phyloP scores from a whole-genome alignment of 2,329 filamentous ascomycete species.

The Trichoderma lentiforme region DNA sequence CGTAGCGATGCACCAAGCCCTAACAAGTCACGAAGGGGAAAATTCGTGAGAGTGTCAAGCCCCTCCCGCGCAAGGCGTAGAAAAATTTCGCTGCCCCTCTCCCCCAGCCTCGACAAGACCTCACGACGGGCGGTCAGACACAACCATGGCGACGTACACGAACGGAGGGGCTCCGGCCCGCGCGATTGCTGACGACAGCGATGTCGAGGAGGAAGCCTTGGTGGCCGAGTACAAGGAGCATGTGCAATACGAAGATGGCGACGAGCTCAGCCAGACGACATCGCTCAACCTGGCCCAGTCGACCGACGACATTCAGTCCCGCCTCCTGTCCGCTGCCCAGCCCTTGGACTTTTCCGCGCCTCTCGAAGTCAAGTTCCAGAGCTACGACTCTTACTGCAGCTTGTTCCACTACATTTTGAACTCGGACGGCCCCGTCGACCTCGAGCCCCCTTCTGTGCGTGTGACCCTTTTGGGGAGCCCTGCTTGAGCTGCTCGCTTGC shows the following conservation, averaged over 20 bases:
- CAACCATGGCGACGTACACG: constrained; percentile 58
- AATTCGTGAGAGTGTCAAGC: constrained; percentile 30
- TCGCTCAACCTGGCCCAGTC: constrained; percentile 69
- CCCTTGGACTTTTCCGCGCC: constrained; percentile 95
- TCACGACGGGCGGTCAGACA: constrained; percentile 28
- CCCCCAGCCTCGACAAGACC: constrained; percentile 19
- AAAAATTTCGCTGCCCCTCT: constrained; percentile 35
- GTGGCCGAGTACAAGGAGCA: constrained; percentile 96
- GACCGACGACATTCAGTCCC: constrained; percentile 87
- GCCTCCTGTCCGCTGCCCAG: constrained; percentile 86
- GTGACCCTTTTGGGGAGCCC: constrained; percentile 2
- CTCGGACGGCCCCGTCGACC: constrained; percentile 96
- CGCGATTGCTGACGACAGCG: constrained; percentile 75
- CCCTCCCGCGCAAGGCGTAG: constrained; percentile 33
- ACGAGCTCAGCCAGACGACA: constrained; percentile 72
- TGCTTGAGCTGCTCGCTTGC: neutral
- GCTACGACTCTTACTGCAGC: constrained; percentile 99
- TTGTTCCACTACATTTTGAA: constrained; percentile 99
- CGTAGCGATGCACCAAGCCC: constrained; percentile 38
- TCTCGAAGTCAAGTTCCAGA: constrained; percentile 94
- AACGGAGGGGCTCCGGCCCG: constrained; percentile 59
- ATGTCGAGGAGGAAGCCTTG: constrained; percentile 92
- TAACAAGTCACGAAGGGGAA: constrained; percentile 35
- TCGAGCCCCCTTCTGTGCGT: constrained; percentile 93
- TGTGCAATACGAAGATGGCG: constrained; percentile 86